Base-by-base conservation (phyloP, 1,284 basidiomycete species). In the Albatrellus sp. region DNA sequence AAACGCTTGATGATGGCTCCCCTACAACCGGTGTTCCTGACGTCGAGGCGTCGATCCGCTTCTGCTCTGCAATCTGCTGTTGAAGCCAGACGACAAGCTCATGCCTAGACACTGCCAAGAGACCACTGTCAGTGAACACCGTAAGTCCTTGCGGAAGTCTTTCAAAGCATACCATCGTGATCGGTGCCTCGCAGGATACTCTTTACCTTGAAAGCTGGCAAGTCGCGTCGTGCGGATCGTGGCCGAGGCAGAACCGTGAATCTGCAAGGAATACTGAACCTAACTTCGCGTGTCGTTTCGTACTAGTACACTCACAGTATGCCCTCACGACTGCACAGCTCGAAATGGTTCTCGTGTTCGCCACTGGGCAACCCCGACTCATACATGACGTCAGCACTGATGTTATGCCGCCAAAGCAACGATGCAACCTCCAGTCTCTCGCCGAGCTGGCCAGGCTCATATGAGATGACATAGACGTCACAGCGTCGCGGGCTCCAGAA, bases 381-480 rank as follows among this genome's bases (percentile, higher is more conserved):
- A 55, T 91, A 91, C 77, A 90, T 89, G 48, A 92, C 63, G 61
- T 92, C 90, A 0, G 88, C 82, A 50, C 85, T 85, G 56, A 92
- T 90, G 42, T 75, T 76, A 54, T 87, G 71, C 50, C 78, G 71
- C 89, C 90, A 92, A 19, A 92, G 65, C 49, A 82, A 72, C 2
- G 82, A 67, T 7, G 79, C 82, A 12, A 90, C 71, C 55, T 91
- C 85, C 16, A 91, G 69, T 28, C 89, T 72, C 42, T 88, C 84
- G 48, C 79, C 72, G 20, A 91, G 63, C 54, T 80, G 72, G 10
- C 87, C 87, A 1, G 77, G 69, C 45, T 85, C 79, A 52, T 84
- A 87, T 0, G 84, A 85, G 13, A 89, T 78, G 12, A 92, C 69
- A 51, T 89, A 90, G 12, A 89, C 86, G 51, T 89, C 89, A 52